These are phyloP conservation scores for Aspergillus bombycis DNA, from an alignment of 2,329 filamentous ascomycete genomes.

Conservation along the genomic window DNA sequence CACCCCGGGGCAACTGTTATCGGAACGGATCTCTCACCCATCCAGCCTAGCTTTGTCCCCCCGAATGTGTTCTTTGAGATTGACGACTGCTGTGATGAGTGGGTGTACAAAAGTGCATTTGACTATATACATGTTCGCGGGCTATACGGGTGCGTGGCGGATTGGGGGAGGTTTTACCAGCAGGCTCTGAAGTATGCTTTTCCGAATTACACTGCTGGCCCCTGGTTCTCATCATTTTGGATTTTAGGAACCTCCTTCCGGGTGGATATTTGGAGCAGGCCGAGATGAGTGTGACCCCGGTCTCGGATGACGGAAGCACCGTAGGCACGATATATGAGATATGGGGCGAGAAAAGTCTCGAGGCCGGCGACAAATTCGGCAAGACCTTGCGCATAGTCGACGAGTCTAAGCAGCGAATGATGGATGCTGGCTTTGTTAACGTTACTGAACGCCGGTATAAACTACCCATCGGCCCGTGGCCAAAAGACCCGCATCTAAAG, in stretches of 20 bases:
- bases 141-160: slow-evolving; percentile 49
- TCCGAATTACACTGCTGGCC: not conserved
- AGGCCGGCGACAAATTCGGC: slow-evolving; percentile 19
- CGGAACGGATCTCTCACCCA: slow-evolving; percentile 38
- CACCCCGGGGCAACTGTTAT: slow-evolving; percentile 45
- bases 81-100: slow-evolving; percentile 43
- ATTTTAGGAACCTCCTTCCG: slow-evolving; percentile 15
- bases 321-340: slow-evolving; percentile 12
- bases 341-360: slow-evolving; percentile 15
- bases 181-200: slow-evolving; percentile 10
- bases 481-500: slow-evolving; percentile 1
- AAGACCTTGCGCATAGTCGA: slow-evolving; percentile 35
- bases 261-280: slow-evolving; percentile 43
- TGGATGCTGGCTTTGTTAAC: slow-evolving; percentile 28
- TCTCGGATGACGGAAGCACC: slow-evolving; percentile 19
- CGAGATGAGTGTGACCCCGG: slow-evolving; percentile 33
- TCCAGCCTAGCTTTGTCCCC: slow-evolving; percentile 52
- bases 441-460: slow-evolving; percentile 17
- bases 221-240: not conserved
- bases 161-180: slow-evolving; percentile 49
- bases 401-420: slow-evolving; percentile 17
- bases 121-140: slow-evolving; percentile 53
- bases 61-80: slow-evolving; percentile 53
- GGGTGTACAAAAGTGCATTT: slow-evolving; percentile 42
- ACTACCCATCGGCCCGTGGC: not conserved